Percentiles rank a stretch among this genome's conserved stretches.
phyloP scores from a whole-genome alignment of 2,329 filamentous ascomycete genomes.

The Thelonectria rubi region DNA sequence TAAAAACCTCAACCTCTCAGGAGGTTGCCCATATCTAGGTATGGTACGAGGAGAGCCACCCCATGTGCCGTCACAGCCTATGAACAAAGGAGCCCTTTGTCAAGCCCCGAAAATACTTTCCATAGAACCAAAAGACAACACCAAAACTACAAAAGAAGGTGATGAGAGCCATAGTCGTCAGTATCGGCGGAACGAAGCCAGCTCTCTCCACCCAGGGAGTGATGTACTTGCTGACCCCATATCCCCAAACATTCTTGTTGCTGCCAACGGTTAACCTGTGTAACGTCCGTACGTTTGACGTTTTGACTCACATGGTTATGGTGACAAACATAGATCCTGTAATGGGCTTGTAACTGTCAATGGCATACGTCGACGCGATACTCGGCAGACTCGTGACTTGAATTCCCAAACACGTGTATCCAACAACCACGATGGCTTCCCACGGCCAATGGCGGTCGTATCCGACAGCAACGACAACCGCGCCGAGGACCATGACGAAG shows the following conservation, averaged over 20 bases:
- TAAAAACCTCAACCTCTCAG: too few species aligned
- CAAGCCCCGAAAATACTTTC: slow-evolving; percentile 16
- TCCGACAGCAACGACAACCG: slow-evolving; percentile 14
- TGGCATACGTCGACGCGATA: slow-evolving; percentile 24
- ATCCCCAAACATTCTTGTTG: slow-evolving; percentile 23
- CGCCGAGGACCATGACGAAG: slow-evolving; percentile 17
- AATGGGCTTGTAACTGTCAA: slow-evolving; percentile 24
- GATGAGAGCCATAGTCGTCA: slow-evolving; percentile 15
- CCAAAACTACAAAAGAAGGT: slow-evolving; percentile 22
- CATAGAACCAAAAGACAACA: slow-evolving; percentile 16
- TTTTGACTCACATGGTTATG: slow-evolving; percentile 14
- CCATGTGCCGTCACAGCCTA: not conserved
- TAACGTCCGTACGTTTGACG: not conserved
- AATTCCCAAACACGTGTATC: slow-evolving; percentile 18
- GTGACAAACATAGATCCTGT: slow-evolving; percentile 23
- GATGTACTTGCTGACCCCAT: slow-evolving; percentile 20
- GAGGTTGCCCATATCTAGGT: too few species aligned
- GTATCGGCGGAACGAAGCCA: slow-evolving; percentile 15
- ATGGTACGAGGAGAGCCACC: too few species aligned
- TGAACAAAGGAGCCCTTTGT: slow-evolving; percentile 17
- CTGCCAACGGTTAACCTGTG: not conserved
- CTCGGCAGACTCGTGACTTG: slow-evolving; percentile 20
- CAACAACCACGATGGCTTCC: slow-evolving; percentile 17
- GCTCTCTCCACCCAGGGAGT: slow-evolving; percentile 16
- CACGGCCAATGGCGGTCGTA: slow-evolving; percentile 21